Percentiles rank a stretch among this genome's conserved stretches.
Evolutionary conservation across 2,329 filamentous ascomycete genomes (phyloP).

Genomic region (Pestalotiopsis fici): DNA sequence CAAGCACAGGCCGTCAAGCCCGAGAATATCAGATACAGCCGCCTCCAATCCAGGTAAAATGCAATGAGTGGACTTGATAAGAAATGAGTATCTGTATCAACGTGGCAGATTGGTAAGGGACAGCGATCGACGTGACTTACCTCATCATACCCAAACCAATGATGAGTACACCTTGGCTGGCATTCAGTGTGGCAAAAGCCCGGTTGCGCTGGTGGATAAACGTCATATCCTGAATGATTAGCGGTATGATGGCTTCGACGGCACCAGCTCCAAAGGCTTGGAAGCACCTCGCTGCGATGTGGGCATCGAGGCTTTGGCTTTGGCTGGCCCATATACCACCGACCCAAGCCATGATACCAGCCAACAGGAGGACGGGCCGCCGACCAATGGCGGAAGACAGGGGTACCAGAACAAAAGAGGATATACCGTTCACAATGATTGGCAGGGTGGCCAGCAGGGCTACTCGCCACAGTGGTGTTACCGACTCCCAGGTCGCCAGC

Average conservation of each 20-base stretch:
- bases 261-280: constrained; percentile 37
- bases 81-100: neutral
- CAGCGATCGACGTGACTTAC: neutral
- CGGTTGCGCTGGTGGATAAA: constrained; percentile 38
- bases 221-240: constrained; percentile 39
- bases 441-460: constrained; percentile 34
- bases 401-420: constrained; percentile 37
- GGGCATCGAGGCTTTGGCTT: constrained; percentile 28
- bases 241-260: constrained; percentile 35
- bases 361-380: constrained; percentile 34
- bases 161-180: constrained; percentile 30
- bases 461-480: constrained; percentile 25
- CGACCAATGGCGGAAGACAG: constrained; percentile 37
- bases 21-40: constrained; percentile 35
- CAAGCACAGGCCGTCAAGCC: constrained; percentile 31
- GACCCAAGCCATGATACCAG: constrained; percentile 31
- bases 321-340: constrained; percentile 37
- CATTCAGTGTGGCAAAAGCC: constrained; percentile 31
- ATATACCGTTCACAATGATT: constrained; percentile 34
- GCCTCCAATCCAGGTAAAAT: constrained; percentile 32
- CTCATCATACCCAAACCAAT: constrained; percentile 23
- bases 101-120: neutral
- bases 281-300: constrained; percentile 33
- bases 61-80: constrained; percentile 29
- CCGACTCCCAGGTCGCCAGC: constrained; percentile 27